Evolutionary conservation across 768 basidiomycete species (phyloP).

Genomic region (Auricularia sp.): DNA sequence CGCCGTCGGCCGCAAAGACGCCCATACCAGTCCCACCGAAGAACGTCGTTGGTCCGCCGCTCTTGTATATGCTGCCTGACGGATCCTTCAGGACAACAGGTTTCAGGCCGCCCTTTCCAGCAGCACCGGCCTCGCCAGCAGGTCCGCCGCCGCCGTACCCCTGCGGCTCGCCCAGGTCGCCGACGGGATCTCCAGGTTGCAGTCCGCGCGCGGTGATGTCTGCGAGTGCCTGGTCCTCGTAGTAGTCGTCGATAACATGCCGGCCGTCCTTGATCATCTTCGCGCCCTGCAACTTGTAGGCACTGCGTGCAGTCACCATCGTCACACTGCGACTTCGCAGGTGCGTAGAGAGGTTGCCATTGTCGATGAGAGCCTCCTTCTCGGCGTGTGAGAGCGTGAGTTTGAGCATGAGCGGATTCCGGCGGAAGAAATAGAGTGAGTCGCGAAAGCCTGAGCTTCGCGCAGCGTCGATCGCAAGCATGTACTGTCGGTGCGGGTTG

Average conservation of each 20-base stretch:
- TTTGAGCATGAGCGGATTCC: conserved; percentile 84
- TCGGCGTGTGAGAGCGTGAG: conserved; percentile 81
- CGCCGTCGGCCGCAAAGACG: conserved; percentile 70
- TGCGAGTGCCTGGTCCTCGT: conserved; percentile 71
- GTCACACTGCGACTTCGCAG: conserved; percentile 88
- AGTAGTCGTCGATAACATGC: conserved; percentile 94
- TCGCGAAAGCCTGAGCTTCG: conserved; percentile 93
- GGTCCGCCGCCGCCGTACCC: conserved; percentile 33
- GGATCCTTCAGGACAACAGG: conserved; percentile 27
- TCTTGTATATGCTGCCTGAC: conserved; percentile 64
- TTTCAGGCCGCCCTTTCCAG: conserved; percentile 16
- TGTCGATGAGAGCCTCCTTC: conserved; percentile 84
- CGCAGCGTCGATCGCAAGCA: conserved; percentile 96
- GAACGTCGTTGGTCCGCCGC: conserved; percentile 86
- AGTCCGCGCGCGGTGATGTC: conserved; percentile 75
- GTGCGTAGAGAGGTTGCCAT: conserved; percentile 81
- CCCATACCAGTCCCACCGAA: conserved; percentile 80
- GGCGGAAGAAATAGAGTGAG: conserved; percentile 95
- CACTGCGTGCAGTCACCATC: conserved; percentile 83
- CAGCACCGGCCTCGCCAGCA: conserved; percentile 17
- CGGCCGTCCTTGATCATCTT: conserved; percentile 83
- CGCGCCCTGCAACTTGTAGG: conserved; percentile 88
- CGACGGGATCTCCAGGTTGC: conserved; percentile 72
- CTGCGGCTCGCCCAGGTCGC: conserved; percentile 70
- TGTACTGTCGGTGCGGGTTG: conserved; percentile 76